Base-by-base conservation (phyloP, 2,329 filamentous ascomycete species). In the Penicillium palitans region DNA sequence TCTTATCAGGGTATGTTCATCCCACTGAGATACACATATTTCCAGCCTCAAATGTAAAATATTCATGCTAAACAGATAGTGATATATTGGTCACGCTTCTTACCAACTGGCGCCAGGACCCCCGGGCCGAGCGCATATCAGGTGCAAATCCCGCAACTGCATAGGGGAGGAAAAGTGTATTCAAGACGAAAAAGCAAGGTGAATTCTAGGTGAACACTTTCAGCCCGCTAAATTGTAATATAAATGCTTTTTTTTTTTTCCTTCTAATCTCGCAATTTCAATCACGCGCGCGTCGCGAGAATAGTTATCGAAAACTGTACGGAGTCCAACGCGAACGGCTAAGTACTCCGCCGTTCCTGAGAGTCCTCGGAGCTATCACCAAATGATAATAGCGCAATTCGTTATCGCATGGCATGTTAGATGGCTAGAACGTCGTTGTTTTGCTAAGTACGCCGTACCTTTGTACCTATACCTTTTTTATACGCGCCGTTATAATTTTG, bases 121-220 rank as follows among this genome's bases (percentile, higher is more conserved):
- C 45, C 29, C 39, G 45, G 49, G 33, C 48, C 24, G 52, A 41
- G 47, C 61, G 64, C 69, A 70, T 71, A 71, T 71, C 68, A 69
- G 63, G 62, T 67, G 67, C 61, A 66, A 61, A 61, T 62, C 59
- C 52, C 54, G 44, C 56, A 49, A 58, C 56, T 55, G 54, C 50
- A 31, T 33, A 6, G 31, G 31, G 19, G 19, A 21, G 10, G 44
- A n/a, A 31, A 33, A 33, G 9, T 27, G 19, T 17, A 37, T 44
- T 42, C 17, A 15, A 53, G 27, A 25, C 49, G 42, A 56, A 56
- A 50, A 58, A 41, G 19, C 51, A 60, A 52, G 10, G n/a, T 27
- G 24, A 21, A 52, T 45, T 57, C 41, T 47, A 42, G 40, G 35
- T 24, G 10, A 33, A 10, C 44, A 10, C 8, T 27, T 33, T 50